A percentile compares a stretch with the other conserved stretches of the same genome.
Evolutionary conservation across 345 rosid genomes (phyloP).

Genomic region (Theobroma cacao): DNA sequence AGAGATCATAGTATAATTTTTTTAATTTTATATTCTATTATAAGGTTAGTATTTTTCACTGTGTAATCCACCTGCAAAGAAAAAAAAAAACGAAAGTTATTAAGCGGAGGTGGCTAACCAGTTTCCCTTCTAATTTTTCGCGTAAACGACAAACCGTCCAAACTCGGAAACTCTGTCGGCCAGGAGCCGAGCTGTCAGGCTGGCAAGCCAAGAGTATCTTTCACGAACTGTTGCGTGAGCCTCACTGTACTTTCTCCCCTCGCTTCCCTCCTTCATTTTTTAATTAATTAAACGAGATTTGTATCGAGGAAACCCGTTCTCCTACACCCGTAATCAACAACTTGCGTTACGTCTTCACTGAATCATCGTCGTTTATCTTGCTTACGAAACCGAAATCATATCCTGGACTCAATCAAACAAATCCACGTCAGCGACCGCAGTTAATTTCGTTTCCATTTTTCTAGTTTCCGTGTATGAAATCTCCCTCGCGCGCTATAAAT

Average conservation of each 20-base stretch:
- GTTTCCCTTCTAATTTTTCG: background rate
- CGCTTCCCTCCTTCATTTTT: background rate
- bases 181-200: background rate
- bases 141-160: background rate
- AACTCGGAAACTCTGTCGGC: background rate
- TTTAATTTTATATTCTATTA: too few species aligned
- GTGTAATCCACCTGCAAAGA: too few species aligned
- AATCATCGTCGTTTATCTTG: background rate
- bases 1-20: too few species aligned
- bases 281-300: background rate
- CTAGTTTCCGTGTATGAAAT: background rate
- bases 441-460: background rate
- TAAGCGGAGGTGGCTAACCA: background rate
- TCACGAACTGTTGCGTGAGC: background rate
- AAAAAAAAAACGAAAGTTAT: too few species aligned
- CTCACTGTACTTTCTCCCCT: background rate
- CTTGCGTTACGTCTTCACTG: background rate
- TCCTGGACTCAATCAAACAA: background rate
- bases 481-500: constrained; percentile 17
- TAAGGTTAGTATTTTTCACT: too few species aligned
- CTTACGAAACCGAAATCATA: background rate
- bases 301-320: background rate
- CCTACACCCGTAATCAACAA: background rate
- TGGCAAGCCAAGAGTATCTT: background rate
- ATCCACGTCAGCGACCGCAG: constrained; percentile 3